These are phyloP conservation scores for Colletotrichum musae DNA, from an alignment of 2,329 filamentous ascomycete species.

Conservation along the genomic window DNA sequence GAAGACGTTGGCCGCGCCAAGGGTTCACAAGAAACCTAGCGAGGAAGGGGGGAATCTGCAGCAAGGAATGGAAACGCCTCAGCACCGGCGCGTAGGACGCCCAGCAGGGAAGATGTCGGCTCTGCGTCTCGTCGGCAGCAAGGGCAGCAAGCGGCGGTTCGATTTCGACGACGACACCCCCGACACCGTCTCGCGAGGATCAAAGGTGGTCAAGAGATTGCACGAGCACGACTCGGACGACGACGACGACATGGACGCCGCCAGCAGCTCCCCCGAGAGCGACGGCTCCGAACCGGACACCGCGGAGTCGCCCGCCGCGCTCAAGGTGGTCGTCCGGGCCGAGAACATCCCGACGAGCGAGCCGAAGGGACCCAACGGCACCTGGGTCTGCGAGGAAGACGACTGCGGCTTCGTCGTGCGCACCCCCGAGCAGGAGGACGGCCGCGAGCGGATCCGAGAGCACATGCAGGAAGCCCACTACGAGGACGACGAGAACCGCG, in stretches of 20 bases:
- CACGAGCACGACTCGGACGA: conserved; percentile 51
- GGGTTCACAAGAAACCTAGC: neutral
- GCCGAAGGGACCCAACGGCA: conserved; percentile 71
- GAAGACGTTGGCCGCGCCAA: conserved; percentile 3
- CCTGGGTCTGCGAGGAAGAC: conserved; percentile 76
- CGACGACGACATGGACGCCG: conserved; percentile 52
- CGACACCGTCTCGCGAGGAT: conserved; percentile 54
- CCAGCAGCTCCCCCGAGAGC: conserved; percentile 43
- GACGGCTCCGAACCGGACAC: conserved; percentile 42
- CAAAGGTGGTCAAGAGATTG: conserved; percentile 53
- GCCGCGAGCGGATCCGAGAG: conserved; percentile 69
- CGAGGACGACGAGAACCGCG: conserved; percentile 64
- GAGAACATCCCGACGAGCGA: conserved; percentile 64
- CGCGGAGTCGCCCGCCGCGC: conserved; percentile 43
- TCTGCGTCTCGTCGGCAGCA: conserved; percentile 57
- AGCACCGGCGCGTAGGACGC: conserved; percentile 46
- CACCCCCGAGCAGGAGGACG: conserved; percentile 69
- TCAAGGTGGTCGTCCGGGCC: conserved; percentile 63
- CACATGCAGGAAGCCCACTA: conserved; percentile 69
- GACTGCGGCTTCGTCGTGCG: conserved; percentile 76
- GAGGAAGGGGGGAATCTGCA: neutral
- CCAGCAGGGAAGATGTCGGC: conserved; percentile 60
- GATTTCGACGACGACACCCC: conserved; percentile 53
- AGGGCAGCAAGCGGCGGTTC: conserved; percentile 59
- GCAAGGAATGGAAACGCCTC: conserved; percentile 16